Conservation (phyloP, 192 early-diverging fungal species). For the Backusella circina region DNA sequence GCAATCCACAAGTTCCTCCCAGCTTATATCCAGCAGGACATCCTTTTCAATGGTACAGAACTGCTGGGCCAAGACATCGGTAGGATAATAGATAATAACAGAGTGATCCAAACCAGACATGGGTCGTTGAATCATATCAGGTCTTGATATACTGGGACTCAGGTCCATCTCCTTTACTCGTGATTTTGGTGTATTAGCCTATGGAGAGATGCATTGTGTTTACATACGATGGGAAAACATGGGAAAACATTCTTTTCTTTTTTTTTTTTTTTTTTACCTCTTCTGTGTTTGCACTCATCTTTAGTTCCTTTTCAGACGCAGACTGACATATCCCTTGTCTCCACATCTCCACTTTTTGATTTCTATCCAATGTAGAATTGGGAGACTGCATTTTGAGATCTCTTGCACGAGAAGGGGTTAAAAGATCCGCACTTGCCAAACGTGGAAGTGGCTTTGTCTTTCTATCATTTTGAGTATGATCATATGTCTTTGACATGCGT, state of each 20-base stretch:
- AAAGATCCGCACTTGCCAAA: background rate
- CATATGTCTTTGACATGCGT: background rate
- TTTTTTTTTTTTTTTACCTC: too few species aligned
- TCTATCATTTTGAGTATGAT: background rate
- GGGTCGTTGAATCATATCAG: background rate
- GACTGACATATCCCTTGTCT: background rate
- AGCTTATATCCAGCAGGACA: slow-evolving; percentile 41
- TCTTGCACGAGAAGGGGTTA: background rate
- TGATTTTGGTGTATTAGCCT: background rate
- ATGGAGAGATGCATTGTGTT: too few species aligned
- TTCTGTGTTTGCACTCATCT: background rate
- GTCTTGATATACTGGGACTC: background rate
- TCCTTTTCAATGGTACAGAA: slow-evolving; percentile 55
- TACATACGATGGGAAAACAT: too few species aligned
- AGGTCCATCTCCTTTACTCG: background rate
- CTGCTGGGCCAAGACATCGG: slow-evolving; percentile 46
- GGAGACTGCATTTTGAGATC: background rate
- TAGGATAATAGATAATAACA: background rate
- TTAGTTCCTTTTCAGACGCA: background rate
- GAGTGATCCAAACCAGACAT: background rate
- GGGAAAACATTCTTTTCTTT: too few species aligned
- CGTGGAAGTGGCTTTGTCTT: background rate
- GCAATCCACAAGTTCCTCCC: slow-evolving; percentile 52
- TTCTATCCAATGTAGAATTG: background rate
- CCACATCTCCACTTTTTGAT: background rate